Evolutionary conservation across 2,329 filamentous ascomycete genomes (phyloP), one percentile per base, ranked within the genome.

Genomic region (Lomentospora prolificans): DNA sequence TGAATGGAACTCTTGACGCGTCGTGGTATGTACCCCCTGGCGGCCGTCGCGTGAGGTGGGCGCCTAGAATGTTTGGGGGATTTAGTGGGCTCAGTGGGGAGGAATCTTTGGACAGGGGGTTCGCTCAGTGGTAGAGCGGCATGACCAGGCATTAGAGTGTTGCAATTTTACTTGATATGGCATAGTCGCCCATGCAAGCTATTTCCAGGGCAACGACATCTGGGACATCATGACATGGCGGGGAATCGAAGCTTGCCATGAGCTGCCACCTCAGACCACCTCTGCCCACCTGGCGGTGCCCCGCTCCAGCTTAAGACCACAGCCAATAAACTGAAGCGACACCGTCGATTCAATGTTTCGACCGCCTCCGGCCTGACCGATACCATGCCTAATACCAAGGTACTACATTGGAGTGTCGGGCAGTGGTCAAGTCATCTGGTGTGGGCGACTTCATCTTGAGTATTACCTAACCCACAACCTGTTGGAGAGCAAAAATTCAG

Each of bases 151-250:
- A n/a, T 51, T 31, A 8, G 22, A 39, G 8, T 25, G 39, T 50
- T 50, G 24, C 27, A 25, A 55, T 48, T 30, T 17, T 41, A 22
- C 58, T 33, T 1, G 5, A 59, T 58, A 2, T 2, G 39, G 59
- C n/a, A 39, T 60, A 60, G 55, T 33, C 31, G 3, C 2, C 7
- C 3, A 1, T n/a, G 25, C 24, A 36, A 1, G 5, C n/a, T 44
- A 56, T 57, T 57, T 53, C 57, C 51, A 50, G 55, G 57, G 59
- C 54, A 60, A 58, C 59, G 57, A 53, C n/a, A n/a, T n/a, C n/a
- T n/a, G n/a, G n/a, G n/a, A n/a, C n/a, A n/a, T n/a, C n/a, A n/a
- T n/a, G n/a, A n/a, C n/a, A n/a, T n/a, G n/a, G n/a, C n/a, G n/a
- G n/a, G n/a, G n/a, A n/a, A n/a, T n/a, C n/a, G n/a, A n/a, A n/a